Evolutionary conservation across 495 filamentous ascomycete species (phyloP).

Genomic region (Talaromyces stipitatus): DNA sequence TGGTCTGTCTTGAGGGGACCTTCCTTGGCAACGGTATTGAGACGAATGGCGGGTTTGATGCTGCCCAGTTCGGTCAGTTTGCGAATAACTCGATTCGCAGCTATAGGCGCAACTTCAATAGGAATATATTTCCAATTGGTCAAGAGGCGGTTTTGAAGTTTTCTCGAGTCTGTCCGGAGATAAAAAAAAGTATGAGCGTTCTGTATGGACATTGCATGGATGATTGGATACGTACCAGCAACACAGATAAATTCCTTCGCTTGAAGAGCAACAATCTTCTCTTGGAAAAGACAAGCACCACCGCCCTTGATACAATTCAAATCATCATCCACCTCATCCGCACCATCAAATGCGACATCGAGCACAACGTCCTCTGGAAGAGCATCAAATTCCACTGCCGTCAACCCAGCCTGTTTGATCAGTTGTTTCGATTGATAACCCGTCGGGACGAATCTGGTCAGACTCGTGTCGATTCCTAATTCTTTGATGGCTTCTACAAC

Average conservation of each 20-base stretch:
- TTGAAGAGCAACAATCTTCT: slow-evolving; percentile 85
- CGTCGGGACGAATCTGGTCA: slow-evolving; percentile 80
- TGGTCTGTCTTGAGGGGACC: slow-evolving; percentile 90
- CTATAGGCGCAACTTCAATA: slow-evolving; percentile 84
- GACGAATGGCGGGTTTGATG: slow-evolving; percentile 56
- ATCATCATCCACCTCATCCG: slow-evolving; percentile 92
- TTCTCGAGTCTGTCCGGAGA: slow-evolving; percentile 62
- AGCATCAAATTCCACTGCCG: slow-evolving; percentile 66
- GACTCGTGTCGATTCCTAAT: slow-evolving; percentile 48
- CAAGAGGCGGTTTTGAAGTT: slow-evolving; percentile 69
- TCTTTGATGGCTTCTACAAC: slow-evolving; percentile 90
- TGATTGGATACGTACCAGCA: slow-evolving; percentile 49
- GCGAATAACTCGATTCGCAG: slow-evolving; percentile 60
- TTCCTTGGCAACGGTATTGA: slow-evolving; percentile 59
- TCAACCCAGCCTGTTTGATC: slow-evolving; percentile 68
- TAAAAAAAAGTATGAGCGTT: background rate
- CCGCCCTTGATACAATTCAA: slow-evolving; percentile 97
- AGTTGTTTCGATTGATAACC: slow-evolving; percentile 83
- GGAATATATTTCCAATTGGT: slow-evolving; percentile 79
- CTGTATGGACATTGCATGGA: background rate
- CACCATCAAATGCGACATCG: slow-evolving; percentile 89
- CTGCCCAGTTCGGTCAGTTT: slow-evolving; percentile 66
- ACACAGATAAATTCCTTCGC: slow-evolving; percentile 90
- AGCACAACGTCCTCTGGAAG: slow-evolving; percentile 53
- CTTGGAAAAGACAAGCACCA: slow-evolving; percentile 93